Conservation (phyloP, 805 yeast species). For the Saturnispora mendoncae region DNA sequence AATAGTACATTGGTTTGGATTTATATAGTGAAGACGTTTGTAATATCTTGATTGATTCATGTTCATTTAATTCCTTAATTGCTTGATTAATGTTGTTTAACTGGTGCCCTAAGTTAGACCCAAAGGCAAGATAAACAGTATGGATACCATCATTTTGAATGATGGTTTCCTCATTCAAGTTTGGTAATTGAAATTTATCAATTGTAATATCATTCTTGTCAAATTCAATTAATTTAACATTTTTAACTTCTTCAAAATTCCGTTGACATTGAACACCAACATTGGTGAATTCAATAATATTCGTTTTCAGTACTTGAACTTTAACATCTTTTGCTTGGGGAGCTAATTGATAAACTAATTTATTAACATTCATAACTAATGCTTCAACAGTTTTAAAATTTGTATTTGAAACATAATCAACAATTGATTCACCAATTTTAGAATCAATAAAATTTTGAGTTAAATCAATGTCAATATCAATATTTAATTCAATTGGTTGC, state of each 20-base stretch:
- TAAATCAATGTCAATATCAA: slow-evolving; percentile 34
- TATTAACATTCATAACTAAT: slow-evolving; percentile 61
- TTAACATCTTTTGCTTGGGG: slow-evolving; percentile 18
- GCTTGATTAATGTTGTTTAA: slow-evolving; percentile 53
- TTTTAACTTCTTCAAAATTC: slow-evolving; percentile 32
- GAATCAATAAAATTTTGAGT: slow-evolving; percentile 26
- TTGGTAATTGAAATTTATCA: slow-evolving; percentile 23
- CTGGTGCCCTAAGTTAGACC: slow-evolving; percentile 76
- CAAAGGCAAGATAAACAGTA: slow-evolving; percentile 73
- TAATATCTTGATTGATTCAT: slow-evolving; percentile 35
- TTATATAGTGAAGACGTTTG: slow-evolving; percentile 72
- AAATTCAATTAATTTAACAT: slow-evolving; percentile 19
- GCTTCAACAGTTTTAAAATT: slow-evolving; percentile 93
- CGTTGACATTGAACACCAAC: slow-evolving; percentile 78
- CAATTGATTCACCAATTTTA: slow-evolving; percentile 38
- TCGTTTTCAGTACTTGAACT: slow-evolving; percentile 77
- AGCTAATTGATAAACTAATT: slow-evolving; percentile 18
- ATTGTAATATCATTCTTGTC: slow-evolving; percentile 12
- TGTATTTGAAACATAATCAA: slow-evolving; percentile 60
- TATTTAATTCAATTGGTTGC: slow-evolving; percentile 63
- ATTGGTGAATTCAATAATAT: slow-evolving; percentile 77
- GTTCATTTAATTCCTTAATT: slow-evolving; percentile 34
- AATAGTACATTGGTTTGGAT: slow-evolving; percentile 87
- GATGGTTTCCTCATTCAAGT: slow-evolving; percentile 21
- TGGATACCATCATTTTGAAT: slow-evolving; percentile 26